phyloP scores from a whole-genome alignment of 2,329 filamentous ascomycete species.

The Cercospora citrullina region DNA sequence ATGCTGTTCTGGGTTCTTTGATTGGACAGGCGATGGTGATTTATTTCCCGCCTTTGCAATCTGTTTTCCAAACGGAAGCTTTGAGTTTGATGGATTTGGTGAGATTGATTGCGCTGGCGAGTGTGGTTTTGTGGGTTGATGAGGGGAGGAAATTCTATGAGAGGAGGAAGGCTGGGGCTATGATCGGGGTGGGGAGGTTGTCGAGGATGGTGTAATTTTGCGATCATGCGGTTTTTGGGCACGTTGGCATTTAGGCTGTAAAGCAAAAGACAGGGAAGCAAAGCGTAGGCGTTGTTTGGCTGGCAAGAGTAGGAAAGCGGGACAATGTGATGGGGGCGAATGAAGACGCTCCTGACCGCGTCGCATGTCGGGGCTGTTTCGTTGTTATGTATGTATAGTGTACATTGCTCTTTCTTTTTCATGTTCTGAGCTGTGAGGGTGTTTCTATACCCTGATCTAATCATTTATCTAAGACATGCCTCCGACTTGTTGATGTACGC shows the following conservation, averaged over 20 bases:
- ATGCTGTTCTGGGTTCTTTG: constrained; percentile 82
- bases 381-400: neutral
- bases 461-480: too few species aligned
- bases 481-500: too few species aligned
- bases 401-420: neutral
- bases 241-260: too few species aligned
- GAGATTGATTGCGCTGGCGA: constrained; percentile 72
- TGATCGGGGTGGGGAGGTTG: neutral
- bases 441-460: too few species aligned
- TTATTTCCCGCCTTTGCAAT: constrained; percentile 90
- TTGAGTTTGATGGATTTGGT: constrained; percentile 72
- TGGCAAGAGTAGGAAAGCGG: neutral
- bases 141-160: constrained; percentile 78
- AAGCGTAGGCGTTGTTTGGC: neutral
- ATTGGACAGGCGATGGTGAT: constrained; percentile 87
- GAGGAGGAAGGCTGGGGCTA: constrained; percentile 46
- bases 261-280: neutral
- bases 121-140: constrained; percentile 92
- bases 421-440: too few species aligned
- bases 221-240: too few species aligned
- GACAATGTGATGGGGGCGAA: neutral
- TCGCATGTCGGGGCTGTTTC: too few species aligned
- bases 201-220: constrained; percentile 2
- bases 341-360: neutral
- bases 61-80: constrained; percentile 93